These are phyloP conservation scores for Clausena lansium DNA, from an alignment of 345 rosid species.

Conservation along the genomic window DNA sequence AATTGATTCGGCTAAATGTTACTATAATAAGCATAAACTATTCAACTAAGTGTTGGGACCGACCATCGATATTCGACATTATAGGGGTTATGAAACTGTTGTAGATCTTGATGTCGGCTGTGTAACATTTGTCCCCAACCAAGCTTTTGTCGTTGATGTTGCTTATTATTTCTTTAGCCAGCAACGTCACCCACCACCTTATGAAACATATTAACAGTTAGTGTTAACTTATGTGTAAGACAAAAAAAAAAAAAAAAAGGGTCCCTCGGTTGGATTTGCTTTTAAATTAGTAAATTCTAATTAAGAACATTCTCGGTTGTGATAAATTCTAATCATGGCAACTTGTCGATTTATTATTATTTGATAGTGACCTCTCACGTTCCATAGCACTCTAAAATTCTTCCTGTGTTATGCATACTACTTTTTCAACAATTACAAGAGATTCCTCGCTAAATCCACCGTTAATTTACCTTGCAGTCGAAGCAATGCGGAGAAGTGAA, in stretches of 20 bases:
- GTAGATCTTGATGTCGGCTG: slow-evolving; percentile 13
- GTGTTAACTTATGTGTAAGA: too few relatives aligned
- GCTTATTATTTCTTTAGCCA: neutral
- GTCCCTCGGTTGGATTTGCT: neutral
- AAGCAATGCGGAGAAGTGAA: neutral
- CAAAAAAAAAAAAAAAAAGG: too few relatives aligned
- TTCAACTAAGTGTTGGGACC: neutral
- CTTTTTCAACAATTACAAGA: neutral
- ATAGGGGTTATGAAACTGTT: neutral
- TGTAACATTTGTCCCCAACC: neutral
- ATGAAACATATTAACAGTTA: too few relatives aligned
- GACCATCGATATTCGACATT: neutral
- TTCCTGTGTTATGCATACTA: neutral
- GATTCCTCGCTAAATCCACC: neutral
- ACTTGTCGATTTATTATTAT: neutral
- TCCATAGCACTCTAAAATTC: neutral
- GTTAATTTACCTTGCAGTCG: neutral
- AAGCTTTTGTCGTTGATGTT: neutral
- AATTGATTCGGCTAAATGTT: neutral
- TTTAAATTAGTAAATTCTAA: neutral
- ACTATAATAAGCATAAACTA: neutral
- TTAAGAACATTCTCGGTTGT: neutral
- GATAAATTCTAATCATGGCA: neutral
- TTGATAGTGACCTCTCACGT: neutral
- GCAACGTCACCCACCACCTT: too few relatives aligned